Percentiles rank a stretch among this genome's conserved stretches.
These are phyloP conservation scores for Penicillium hesseltinei DNA, from an alignment of 2,329 filamentous ascomycete genomes.

Conservation along the genomic window DNA sequence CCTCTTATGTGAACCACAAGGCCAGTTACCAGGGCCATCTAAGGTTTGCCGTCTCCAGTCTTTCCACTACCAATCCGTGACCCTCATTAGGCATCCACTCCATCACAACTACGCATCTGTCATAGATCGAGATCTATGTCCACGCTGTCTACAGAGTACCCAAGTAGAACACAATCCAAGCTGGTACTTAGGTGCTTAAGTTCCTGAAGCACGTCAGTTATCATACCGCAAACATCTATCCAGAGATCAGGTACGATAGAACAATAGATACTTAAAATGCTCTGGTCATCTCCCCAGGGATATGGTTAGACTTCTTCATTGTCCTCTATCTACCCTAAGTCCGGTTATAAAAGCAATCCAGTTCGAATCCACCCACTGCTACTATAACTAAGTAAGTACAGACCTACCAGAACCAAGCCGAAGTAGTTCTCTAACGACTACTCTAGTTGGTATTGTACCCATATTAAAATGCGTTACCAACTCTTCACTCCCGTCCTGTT, in stretches of 20 bases:
- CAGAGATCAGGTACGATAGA: not conserved
- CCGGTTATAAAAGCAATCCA: no score
- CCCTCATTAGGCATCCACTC: not conserved
- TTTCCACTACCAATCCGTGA: not conserved
- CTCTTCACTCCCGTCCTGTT: slow-evolving; percentile 5
- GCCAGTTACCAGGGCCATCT: not conserved
- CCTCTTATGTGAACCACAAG: not conserved
- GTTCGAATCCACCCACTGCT: no score
- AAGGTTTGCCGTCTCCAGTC: not conserved
- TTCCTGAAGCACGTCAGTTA: slow-evolving; percentile 3
- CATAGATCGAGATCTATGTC: not conserved
- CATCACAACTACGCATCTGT: not conserved
- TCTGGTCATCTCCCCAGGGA: not conserved
- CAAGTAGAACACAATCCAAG: not conserved
- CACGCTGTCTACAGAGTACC: no score
- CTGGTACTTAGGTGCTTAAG: not conserved
- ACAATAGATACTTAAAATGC: not conserved
- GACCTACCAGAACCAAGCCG: not conserved
- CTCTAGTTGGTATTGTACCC: not conserved
- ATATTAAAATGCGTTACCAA: slow-evolving; percentile 6
- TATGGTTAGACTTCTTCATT: not conserved
- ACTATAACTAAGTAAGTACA: no score
- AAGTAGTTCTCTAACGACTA: not conserved
- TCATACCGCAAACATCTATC: not conserved
- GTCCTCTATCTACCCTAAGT: not conserved